Evolutionary conservation across 179 eudicot genomes (phyloP), one percentile per base, ranked within the genome.

Genomic region (Gypsophila paniculata): DNA sequence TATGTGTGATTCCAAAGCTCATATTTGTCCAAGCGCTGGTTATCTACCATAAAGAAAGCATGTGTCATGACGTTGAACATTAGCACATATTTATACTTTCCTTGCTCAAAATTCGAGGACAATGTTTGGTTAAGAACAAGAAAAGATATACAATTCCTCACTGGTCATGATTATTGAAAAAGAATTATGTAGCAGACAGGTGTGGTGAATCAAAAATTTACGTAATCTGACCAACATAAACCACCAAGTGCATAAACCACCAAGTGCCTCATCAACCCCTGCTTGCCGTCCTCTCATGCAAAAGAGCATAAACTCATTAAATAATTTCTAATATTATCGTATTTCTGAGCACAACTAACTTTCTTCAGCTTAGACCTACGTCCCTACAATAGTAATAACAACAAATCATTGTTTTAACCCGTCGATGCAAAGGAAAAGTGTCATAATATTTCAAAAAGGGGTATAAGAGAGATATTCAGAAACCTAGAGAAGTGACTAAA

Each of bases 31-130:
- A 89, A 84, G 96, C 93, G 88, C 92, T 88, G 87, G 88, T 76
- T 87, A 94, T 94, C 97, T 94, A 94, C 90, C 90, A 91, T 89
- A 79, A 84, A 91, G 84, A 93, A 91, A 89, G 96, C 85, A 91
- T 84, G 78, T 61, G 91, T 89, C 91, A 89, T 89, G 89, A 86
- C 75, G 80, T 74, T 83, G 81, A 78, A 80, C 69, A 82, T 63
- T 74, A 78, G 76, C 83, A 81, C 70, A 83, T 74, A 85, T 76
- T 74, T 81, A 76, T 58, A 69, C 79, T 83, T 79, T 75, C 93
- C 96, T 82, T 75, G 70, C 58, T 76, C 77, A 79, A 29, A 58
- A 19, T 13, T 75, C 9, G 72, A 61, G 63, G 72, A 61, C 38
- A 74, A 19, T 65, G 54, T 60, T 74, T 64, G 63, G 64, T 60